Percentiles rank a stretch among this genome's conserved stretches.
These are phyloP conservation scores for Pogostemon cablin DNA, from an alignment of 257 asterid genomes.

Conservation along the genomic window DNA sequence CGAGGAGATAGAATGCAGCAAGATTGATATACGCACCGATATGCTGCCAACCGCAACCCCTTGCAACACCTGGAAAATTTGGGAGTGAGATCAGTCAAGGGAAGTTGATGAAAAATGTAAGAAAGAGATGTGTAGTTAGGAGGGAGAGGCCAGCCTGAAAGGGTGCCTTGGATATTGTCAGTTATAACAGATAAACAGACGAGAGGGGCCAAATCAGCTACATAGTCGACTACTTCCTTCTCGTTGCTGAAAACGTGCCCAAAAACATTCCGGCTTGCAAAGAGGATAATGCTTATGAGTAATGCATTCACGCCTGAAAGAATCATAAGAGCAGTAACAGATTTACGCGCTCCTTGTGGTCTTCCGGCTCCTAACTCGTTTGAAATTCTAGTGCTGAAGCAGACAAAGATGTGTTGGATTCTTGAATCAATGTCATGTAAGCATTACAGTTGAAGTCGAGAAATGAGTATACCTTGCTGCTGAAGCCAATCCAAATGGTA, in stretches of 20 bases:
- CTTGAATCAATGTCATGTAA: too few relatives aligned
- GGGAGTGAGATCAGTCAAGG: not conserved
- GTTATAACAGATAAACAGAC: conserved; percentile 57
- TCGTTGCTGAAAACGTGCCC: conserved; percentile 84
- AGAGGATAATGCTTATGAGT: conserved; percentile 46
- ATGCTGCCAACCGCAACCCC: conserved; percentile 97
- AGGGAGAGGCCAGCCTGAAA: conserved; percentile 52
- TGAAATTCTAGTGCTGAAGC: conserved; percentile 76
- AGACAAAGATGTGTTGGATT: not conserved
- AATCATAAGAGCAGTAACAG: conserved; percentile 58
- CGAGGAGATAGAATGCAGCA: conserved; percentile 71
- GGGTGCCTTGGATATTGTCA: conserved; percentile 69
- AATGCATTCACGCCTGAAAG: conserved; percentile 47
- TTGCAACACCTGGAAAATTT: conserved; percentile 63
- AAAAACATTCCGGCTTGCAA: conserved; percentile 62
- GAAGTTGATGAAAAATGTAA: not conserved
- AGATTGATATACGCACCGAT: conserved; percentile 83
- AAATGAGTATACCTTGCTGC: conserved; percentile 62
- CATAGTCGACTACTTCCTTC: conserved; percentile 75
- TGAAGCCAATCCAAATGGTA: conserved; percentile 71
- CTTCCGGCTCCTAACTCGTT: conserved; percentile 84
- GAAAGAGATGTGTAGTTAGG: not conserved
- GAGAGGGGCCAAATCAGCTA: conserved; percentile 68
- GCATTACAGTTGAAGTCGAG: not conserved
- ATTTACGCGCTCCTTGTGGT: conserved; percentile 57